Conservation (phyloP, 73 alveolate species). For the Paramecium sexaurelia region DNA sequence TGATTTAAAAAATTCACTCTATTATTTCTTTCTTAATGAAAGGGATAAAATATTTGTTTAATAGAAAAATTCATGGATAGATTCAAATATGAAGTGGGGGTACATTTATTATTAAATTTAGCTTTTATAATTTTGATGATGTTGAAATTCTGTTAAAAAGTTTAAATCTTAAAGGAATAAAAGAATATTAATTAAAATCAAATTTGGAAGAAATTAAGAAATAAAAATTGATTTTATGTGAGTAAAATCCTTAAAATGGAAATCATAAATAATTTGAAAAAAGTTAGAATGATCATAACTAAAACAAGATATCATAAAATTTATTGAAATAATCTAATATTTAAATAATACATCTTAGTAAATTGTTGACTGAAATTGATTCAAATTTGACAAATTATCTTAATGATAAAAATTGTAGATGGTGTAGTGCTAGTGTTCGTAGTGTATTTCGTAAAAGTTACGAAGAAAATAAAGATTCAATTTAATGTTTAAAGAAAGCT, state of each 20-base stretch:
- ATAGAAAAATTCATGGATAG: not conserved
- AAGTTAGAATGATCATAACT: not conserved
- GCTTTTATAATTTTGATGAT: conserved; percentile 11
- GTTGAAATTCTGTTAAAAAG: not conserved
- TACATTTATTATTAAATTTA: not conserved
- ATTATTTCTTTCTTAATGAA: conserved; percentile 27
- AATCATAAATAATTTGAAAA: not conserved
- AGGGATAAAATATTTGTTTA: conserved; percentile 21
- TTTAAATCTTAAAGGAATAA: not conserved
- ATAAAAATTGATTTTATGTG: not conserved
- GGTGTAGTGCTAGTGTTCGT: conserved; percentile 10
- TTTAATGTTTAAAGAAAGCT: not conserved
- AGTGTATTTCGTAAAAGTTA: not conserved
- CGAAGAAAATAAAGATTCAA: not conserved
- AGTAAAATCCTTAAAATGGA: not conserved
- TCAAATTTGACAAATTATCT: not conserved
- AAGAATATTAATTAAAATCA: not conserved
- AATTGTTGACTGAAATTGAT: not conserved
- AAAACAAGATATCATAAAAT: not conserved
- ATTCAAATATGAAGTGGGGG: conserved; percentile 46
- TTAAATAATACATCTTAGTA: not conserved
- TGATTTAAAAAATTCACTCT: not conserved
- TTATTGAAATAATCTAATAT: not conserved
- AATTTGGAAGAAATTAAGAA: conserved; percentile 11
- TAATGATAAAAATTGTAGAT: not conserved